Evolutionary conservation across 306 rosid species (phyloP).

Genomic region (Ormosia semicastrata): DNA sequence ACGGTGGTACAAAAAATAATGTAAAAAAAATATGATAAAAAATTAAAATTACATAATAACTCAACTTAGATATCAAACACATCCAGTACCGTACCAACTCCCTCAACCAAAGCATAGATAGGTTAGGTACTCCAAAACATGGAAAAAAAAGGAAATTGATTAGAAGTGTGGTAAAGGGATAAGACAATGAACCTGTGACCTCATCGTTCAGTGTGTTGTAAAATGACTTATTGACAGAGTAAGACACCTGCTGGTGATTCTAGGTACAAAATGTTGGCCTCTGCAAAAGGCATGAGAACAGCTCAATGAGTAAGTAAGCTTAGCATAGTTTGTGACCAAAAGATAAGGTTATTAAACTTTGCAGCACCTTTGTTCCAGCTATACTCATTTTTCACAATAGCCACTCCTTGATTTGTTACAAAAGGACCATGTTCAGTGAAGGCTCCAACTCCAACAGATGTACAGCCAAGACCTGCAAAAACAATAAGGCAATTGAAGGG

Average conservation of each 20-base stretch:
- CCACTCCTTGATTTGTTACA: neutral
- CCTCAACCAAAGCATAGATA: no score
- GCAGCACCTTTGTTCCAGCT: constrained; percentile 46
- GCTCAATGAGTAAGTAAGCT: neutral
- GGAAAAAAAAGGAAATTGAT: neutral
- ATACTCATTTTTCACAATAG: constrained; percentile 19
- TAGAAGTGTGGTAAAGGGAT: neutral
- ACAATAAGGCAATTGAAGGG: neutral
- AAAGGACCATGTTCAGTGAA: constrained; percentile 44
- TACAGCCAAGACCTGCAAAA: constrained; percentile 39
- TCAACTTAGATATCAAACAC: no score
- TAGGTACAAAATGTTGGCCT: constrained; percentile 44
- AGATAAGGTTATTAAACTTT: neutral
- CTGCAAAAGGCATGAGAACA: neutral
- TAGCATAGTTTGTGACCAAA: neutral
- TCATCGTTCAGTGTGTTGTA: constrained; percentile 28
- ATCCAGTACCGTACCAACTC: no score
- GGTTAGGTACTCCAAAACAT: no score
- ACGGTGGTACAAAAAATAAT: no score
- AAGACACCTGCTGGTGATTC: constrained; percentile 55
- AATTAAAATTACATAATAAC: no score
- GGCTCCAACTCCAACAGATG: constrained; percentile 38
- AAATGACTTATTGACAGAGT: constrained; percentile 32
- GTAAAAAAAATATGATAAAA: no score
- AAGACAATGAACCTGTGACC: constrained; percentile 35